Base-by-base conservation (phyloP, 805 yeast genomes). In the Metschnikowia lochheadii region DNA sequence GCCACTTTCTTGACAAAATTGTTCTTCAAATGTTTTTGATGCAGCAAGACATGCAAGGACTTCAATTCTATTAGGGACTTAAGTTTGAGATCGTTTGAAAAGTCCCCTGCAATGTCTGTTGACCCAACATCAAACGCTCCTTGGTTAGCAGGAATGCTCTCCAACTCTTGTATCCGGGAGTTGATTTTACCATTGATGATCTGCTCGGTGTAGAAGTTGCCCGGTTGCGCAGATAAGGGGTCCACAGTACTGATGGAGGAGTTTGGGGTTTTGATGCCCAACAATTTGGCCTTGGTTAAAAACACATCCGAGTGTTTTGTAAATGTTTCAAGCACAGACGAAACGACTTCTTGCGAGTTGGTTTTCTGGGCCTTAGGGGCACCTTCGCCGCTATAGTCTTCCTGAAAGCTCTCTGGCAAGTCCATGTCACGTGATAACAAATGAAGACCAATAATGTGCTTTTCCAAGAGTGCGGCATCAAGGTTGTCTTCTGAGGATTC, bases 11-110 rank as follows among this genome's bases (percentile, higher is more conserved):
- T 68, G n/a, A 86, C 65, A 20, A 87, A 63, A 54, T 74, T 76
- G 60, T 83, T 84, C 63, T 89, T 83, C 46, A 86, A 57, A 50
- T 80, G 81, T 61, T 87, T 87, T 63, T 87, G 96, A 56, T 83
- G 81, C 1, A 86, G 75, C 49, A 87, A 70, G 3, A 86, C 64
- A 56, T 83, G 80, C 51, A 87, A 70, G 1, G 87, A 72, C 63
- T 86, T 87, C 58, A 87, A 69, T 67, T 87, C 96, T 38, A 87
- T 73, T 33, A 87, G 67, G 5, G 89, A 82, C 49, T 75, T 78
- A n/a, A 85, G 64, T 64, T 87, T 87, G 49, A 84, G 65, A 21
- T 48, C 50, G 43, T 45, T 46, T 10, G 42, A 42, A n/a, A 23
- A n/a, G 20, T 36, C 32, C 13, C 26, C 47, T n/a, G 32, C 31